A percentile compares a stretch with the other conserved stretches of the same genome.
Conservation (phyloP, 1,284 basidiomycete genomes). For the Sparassis latifolia region DNA sequence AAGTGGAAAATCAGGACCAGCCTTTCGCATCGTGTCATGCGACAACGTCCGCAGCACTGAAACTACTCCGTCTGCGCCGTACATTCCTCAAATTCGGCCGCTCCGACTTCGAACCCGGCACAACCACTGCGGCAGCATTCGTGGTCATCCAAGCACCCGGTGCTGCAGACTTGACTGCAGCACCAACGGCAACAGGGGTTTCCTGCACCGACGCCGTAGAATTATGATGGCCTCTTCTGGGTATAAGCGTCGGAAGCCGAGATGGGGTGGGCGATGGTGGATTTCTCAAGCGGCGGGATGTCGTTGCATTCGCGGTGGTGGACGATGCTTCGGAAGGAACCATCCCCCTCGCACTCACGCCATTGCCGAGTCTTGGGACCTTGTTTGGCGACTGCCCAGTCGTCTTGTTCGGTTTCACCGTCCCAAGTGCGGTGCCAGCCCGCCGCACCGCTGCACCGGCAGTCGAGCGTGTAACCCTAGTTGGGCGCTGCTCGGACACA, state of each 20-base stretch:
- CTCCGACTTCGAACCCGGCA: conserved; percentile 59
- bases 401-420: conserved; percentile 20
- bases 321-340: conserved; percentile 29
- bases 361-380: conserved; percentile 64
- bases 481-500: conserved; percentile 60
- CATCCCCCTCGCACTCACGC: conserved; percentile 34
- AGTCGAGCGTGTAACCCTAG: conserved; percentile 70
- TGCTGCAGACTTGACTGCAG: conserved; percentile 21
- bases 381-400: conserved; percentile 59
- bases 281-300: conserved; percentile 25
- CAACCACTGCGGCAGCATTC: conserved; percentile 59
- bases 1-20: background rate
- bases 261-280: conserved; percentile 64
- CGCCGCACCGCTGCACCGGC: conserved; percentile 44
- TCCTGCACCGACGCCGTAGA: conserved; percentile 45
- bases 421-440: conserved; percentile 29
- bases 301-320: conserved; percentile 22
- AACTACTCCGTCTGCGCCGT: conserved; percentile 72
- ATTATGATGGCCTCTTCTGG: conserved; percentile 45
- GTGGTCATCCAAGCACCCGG: conserved; percentile 68
- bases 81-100: conserved; percentile 65
- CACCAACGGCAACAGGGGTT: conserved; percentile 32
- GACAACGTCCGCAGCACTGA: conserved; percentile 75
- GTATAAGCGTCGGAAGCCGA: conserved; percentile 60
- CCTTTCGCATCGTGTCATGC: conserved; percentile 35